These are phyloP conservation scores for Aspergillus taichungensis DNA, from an alignment of 495 filamentous ascomycete species.

Conservation along the genomic window DNA sequence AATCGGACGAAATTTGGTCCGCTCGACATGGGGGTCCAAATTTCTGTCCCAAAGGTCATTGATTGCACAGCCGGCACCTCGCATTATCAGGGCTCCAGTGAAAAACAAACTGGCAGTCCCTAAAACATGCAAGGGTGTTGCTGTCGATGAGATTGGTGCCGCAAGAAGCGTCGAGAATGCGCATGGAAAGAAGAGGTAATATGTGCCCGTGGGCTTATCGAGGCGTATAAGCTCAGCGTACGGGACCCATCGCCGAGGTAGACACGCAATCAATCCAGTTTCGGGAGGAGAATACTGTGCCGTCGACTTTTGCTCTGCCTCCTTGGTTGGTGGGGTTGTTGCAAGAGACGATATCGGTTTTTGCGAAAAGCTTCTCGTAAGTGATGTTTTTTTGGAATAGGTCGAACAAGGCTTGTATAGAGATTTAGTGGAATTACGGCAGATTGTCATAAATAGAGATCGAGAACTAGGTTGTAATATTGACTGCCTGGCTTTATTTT, in stretches of 20 bases:
- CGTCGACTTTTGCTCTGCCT: slow-evolving; percentile 5
- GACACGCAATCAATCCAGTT: slow-evolving; percentile 64
- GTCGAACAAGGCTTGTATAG: no score
- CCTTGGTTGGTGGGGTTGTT: no score
- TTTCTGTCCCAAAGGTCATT: slow-evolving; percentile 97
- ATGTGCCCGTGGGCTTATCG: slow-evolving; percentile 90
- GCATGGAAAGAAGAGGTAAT: slow-evolving; percentile 94
- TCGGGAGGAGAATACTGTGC: slow-evolving; percentile 57
- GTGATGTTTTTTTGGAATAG: no score
- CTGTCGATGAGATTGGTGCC: slow-evolving; percentile 34
- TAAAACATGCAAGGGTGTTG: slow-evolving; percentile 55
- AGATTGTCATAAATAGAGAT: no score
- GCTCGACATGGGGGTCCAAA: slow-evolving; percentile 80
- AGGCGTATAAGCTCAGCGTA: slow-evolving; percentile 90
- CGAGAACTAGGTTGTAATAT: no score
- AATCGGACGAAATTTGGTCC: slow-evolving; percentile 82
- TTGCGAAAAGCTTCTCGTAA: no score
- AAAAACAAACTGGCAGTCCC: slow-evolving; percentile 74
- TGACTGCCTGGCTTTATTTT: no score
- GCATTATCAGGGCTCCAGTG: slow-evolving; percentile 85
- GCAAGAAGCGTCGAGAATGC: slow-evolving; percentile 73
- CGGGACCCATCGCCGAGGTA: slow-evolving; percentile 72
- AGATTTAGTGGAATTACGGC: no score
- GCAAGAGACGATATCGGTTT: no score
- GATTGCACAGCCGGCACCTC: slow-evolving; percentile 94